Base-by-base conservation (phyloP, 2,329 filamentous ascomycete genomes). In the Aspergillus brunneoviolaceus region DNA sequence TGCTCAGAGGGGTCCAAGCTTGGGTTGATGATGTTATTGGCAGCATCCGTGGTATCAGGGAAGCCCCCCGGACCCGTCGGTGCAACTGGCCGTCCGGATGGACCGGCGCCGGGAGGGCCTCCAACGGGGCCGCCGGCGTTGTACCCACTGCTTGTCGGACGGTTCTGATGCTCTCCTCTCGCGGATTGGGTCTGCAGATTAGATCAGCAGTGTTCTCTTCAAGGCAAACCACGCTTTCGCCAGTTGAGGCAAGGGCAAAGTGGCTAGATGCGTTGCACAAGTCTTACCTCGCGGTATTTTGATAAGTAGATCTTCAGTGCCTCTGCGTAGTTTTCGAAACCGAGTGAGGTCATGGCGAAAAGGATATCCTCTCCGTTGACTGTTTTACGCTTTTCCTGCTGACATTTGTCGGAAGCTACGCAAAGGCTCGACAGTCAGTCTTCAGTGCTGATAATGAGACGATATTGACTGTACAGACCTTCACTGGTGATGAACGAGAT, bases 401-500 rank as follows among this genome's bases (percentile, higher is more conserved):
- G 95, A 74, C 95, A 99, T 79, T 99, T 99, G 79, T 99, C 95
- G 64, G 95, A 98, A 29, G 95, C 95, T 75, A 67, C 69, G 57
- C 31, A 56, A 42, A 50, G 7, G 48, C 5, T 45, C 16, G 33
- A 57, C 31, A 51, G 51, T 48, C 42, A 45, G 31, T 55, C 27
- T 23, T 55, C 4, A 50, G 54, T 3, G 11, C 23, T 16, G 35
- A 14, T 23, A 49, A 48, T 35, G 21, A 52, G 45, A 21, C 11
- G 47, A 31, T 29, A 23, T 50, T 45, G 42, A 55, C 16, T 47
- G 19, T 27, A 81, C 89, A 74, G 77, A 96, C 95, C 95, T 85
- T 99, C 95, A 77, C 94, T 98, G 39, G 95, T 99, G 75, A 99
- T 98, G 83, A 99, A 99, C 6, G 92, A 96, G 82, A 99, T 99